phyloP scores from a whole-genome alignment of 345 rosid species.

The Eucalyptus pauciflora region DNA sequence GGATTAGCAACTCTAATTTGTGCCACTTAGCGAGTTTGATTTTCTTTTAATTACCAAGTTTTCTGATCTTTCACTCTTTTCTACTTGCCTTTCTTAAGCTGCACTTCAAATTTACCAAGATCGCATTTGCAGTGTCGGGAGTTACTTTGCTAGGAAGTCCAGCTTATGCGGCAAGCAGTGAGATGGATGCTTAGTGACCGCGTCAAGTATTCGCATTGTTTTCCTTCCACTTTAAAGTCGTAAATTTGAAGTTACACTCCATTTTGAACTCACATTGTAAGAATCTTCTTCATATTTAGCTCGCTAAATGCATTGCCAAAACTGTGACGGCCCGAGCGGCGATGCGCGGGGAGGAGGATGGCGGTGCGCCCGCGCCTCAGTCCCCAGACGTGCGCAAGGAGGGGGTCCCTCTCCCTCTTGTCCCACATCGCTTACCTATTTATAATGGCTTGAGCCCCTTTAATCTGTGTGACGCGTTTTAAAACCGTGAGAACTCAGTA shows the following conservation, averaged over 20 bases:
- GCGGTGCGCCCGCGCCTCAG: too few relatives aligned
- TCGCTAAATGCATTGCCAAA: background rate
- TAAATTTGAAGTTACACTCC: background rate
- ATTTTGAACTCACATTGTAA: background rate
- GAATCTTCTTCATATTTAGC: background rate
- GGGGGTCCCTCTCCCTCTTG: too few relatives aligned
- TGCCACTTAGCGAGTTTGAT: background rate
- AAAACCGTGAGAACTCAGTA: too few relatives aligned
- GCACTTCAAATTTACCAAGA: background rate
- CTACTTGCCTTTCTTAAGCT: background rate
- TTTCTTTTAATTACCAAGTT: background rate
- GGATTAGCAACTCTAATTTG: background rate
- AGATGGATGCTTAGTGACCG: background rate
- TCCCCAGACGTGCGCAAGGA: too few relatives aligned
- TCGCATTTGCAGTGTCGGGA: background rate
- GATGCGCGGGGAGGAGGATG: too few relatives aligned
- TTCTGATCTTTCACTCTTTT: background rate
- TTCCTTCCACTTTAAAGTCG: background rate
- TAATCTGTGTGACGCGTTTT: too few relatives aligned
- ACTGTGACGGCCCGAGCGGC: too few relatives aligned
- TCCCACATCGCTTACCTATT: too few relatives aligned
- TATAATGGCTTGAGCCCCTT: too few relatives aligned
- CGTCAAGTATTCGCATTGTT: background rate
- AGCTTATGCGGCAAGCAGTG: background rate
- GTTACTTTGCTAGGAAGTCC: background rate